Evolutionary conservation across 345 rosid species (phyloP), one percentile per base, ranked within the genome.

Genomic region (Kernera saxatilis): DNA sequence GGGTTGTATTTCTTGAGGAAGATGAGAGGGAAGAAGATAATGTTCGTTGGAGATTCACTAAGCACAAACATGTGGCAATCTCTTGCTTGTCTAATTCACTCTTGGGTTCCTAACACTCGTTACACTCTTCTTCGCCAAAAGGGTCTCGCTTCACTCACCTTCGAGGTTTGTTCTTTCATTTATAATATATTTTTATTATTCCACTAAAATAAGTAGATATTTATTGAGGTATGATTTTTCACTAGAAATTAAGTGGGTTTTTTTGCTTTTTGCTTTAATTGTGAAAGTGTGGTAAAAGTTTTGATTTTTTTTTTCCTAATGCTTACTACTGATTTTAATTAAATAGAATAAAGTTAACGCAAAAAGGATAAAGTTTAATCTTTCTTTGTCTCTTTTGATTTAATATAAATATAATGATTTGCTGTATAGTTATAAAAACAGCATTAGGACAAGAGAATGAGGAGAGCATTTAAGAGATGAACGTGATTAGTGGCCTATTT

Each of bases 41-140:
- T 93, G 98, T 93, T 93, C 50, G 98, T 93, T 12, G 98, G 98
- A 14, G 98, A 93, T 81, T 93, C 98, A 61, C 72, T 93, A 68
- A 89, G 94, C 75, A 67, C 75, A 67, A 89, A 93, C 79, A 92
- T 89, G 76, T 91, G 90, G 91, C 76, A 81, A 62, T 93, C 98
- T 25, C 73, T 93, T n/a, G 74, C 88, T 21, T 93, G 98, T 79
- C 23, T 93, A 74, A 76, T 93, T 63, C 84, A 87, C 25, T 29
- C 92, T 18, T 86, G 84, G 81, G 85, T 86, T 10, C 98, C 98
- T 3, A 83, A 86, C 55, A 69, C 97, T 29, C 83, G 63, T 74
- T 76, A 76, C 71, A 53, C 72, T 1, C 64, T 86, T 65, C 17
- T 82, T 26, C 81, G 79, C 17, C 75, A 70, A 14, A 76, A 81